Conservation (phyloP, 2,329 filamentous ascomycete species). For the Thielaviopsis punctulata region DNA sequence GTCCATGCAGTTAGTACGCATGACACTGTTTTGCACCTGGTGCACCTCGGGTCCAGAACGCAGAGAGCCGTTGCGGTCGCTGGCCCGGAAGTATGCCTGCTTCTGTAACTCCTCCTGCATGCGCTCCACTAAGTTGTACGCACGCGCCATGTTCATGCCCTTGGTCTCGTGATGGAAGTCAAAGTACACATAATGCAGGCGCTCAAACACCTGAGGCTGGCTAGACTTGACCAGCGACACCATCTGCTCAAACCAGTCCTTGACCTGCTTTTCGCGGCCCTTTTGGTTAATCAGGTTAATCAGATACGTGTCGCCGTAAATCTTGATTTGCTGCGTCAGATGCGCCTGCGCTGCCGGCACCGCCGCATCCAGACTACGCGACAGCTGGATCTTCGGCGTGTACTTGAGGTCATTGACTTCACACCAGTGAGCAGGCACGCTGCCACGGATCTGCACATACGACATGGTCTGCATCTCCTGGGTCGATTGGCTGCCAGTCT, state of each 20-base stretch:
- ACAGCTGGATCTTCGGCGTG: constrained; percentile 64
- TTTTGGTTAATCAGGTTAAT: constrained; percentile 97
- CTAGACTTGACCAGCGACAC: constrained; percentile 66
- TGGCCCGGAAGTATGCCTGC: constrained; percentile 83
- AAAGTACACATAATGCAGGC: constrained; percentile 91
- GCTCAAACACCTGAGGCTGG: constrained; percentile 50
- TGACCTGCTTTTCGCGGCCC: constrained; percentile 75
- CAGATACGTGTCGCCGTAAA: constrained; percentile 93
- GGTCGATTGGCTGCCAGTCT: constrained; percentile 48
- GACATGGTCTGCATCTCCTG: constrained; percentile 79
- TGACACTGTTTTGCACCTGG: constrained; percentile 69
- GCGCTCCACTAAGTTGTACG: constrained; percentile 69
- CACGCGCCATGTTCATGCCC: constrained; percentile 82
- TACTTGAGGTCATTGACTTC: constrained; percentile 91
- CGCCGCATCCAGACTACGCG: constrained; percentile 69
- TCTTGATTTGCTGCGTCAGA: constrained; percentile 79
- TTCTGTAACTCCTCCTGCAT: constrained; percentile 57
- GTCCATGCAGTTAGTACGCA: constrained; percentile 98
- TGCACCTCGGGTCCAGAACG: constrained; percentile 59
- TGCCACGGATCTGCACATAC: constrained; percentile 92
- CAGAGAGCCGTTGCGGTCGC: constrained; percentile 58
- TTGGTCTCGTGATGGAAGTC: constrained; percentile 98
- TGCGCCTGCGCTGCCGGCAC: constrained; percentile 65
- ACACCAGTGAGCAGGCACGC: constrained; percentile 89
- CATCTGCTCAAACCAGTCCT: constrained; percentile 86